Base-by-base conservation (phyloP, 2,329 filamentous ascomycete species). In the Cercospora sojina region DNA sequence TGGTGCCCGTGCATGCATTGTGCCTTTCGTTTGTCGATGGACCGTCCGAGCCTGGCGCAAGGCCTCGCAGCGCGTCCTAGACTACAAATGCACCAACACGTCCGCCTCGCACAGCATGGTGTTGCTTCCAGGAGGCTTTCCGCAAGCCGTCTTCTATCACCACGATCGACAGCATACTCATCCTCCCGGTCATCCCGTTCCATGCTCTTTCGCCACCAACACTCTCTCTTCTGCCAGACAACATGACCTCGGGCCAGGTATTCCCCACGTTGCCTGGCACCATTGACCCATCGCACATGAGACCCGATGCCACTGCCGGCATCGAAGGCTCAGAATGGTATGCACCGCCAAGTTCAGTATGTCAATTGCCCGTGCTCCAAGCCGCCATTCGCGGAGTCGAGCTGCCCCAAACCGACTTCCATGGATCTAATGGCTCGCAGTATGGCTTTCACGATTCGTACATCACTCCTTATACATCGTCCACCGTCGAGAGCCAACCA, bases 381-480 rank as follows among this genome's bases (percentile, higher is more conserved):
- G 12, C 20, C 59, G 61, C 23, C 32, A 41, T 65, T 23, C 16
- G 49, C 38, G 32, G 57, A 23, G 43, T 9, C 20, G 43, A 59
- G 61, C 61, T 64, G 43, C 53, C 62, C 62, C 57, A 18, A 20
- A 41, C 29, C 38, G 31, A 35, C 3, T 53, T 25, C 16, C 38
- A 32, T 13, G 35, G 27, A 31, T 35, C 69, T 69, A 55, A 66
- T 51, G 20, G 25, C 25, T 38, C 43, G 9, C 69, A 77, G 74
- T 75, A 74, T 61, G 58, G 72, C 38, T 78, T 73, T 67, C 69
- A 73, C 51, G 71, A 77, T 59, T 67, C 75, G 35, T 78, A 77
- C 72, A 69, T 74, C 59, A 77, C 75, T 51, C 76, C 77, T 3
- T 76, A 72, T 65, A 74, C 76, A 49, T 71, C 77, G 9, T 77